Percentiles rank a stretch among this genome's conserved stretches.
These are phyloP conservation scores for Erodium chrysanthum DNA, from an alignment of 441 rosid genomes.

Conservation along the genomic window DNA sequence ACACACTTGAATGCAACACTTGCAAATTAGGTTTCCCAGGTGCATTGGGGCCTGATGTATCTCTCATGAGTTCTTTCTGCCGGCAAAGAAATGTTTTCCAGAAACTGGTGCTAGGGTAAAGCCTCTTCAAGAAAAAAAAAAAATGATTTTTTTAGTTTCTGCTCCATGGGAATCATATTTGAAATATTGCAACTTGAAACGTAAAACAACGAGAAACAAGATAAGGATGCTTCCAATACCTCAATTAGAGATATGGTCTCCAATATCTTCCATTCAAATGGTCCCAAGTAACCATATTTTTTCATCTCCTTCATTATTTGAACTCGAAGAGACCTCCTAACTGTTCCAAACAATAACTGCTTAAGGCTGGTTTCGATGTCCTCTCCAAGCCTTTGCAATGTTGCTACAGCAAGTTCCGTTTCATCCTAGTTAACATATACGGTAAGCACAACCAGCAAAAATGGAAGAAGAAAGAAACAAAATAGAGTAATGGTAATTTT, in stretches of 20 bases:
- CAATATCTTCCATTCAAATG: slow-evolving; percentile 65
- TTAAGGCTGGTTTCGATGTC: slow-evolving; percentile 76
- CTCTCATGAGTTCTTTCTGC: slow-evolving; percentile 38
- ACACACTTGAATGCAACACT: slow-evolving; percentile 37
- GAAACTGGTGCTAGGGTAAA: slow-evolving; percentile 91
- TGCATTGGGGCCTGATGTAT: slow-evolving; percentile 27
- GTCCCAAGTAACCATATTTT: slow-evolving; percentile 65
- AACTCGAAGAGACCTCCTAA: slow-evolving; percentile 69
- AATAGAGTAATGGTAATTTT: slow-evolving; percentile 18
- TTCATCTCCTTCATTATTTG: slow-evolving; percentile 80
- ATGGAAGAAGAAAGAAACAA: background rate
- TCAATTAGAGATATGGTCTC: slow-evolving; percentile 75
- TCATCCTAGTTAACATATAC: slow-evolving; percentile 66
- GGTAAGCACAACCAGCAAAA: slow-evolving; percentile 22
- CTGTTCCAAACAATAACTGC: slow-evolving; percentile 91
- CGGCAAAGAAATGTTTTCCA: slow-evolving; percentile 70
- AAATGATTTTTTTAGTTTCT: slow-evolving; percentile 21
- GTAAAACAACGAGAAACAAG: slow-evolving; percentile 13
- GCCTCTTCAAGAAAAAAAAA: slow-evolving; percentile 53
- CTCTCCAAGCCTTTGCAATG: slow-evolving; percentile 94
- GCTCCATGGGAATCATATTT: slow-evolving; percentile 22
- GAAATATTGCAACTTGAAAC: slow-evolving; percentile 13
- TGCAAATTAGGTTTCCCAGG: slow-evolving; percentile 40
- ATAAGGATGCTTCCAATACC: slow-evolving; percentile 37
- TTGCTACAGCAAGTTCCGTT: slow-evolving; percentile 73